Percentiles rank a stretch among this genome's conserved stretches.
Conservation (phyloP, 2,329 filamentous ascomycete species). For the Trichophaea hybrida region DNA sequence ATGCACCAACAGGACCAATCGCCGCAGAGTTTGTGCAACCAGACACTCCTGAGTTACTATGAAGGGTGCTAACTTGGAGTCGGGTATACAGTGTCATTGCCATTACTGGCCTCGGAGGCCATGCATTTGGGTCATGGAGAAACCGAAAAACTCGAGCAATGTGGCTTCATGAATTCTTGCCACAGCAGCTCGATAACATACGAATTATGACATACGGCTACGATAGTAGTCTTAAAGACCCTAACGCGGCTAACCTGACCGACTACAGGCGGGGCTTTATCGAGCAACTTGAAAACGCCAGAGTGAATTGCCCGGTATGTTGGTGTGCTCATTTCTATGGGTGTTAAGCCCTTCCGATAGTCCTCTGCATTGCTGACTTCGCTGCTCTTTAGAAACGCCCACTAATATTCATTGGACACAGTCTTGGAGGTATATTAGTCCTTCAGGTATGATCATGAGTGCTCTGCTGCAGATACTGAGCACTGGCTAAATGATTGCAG, state of each 20-base stretch:
- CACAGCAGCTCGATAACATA: not conserved
- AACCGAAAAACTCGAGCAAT: not conserved
- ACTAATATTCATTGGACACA: constrained; percentile 10
- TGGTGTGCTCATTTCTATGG: not conserved
- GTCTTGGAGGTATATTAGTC: constrained; percentile 5
- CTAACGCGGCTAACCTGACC: not conserved
- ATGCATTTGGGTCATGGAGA: constrained; percentile 9
- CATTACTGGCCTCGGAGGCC: constrained; percentile 5
- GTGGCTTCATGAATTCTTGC: constrained; percentile 11
- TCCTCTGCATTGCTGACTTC: not conserved
- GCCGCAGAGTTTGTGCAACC: not conserved
- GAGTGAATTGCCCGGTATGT: not conserved
- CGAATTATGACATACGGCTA: constrained; percentile 10
- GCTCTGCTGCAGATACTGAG: no score
- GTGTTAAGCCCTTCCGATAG: not conserved
- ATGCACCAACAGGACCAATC: not conserved
- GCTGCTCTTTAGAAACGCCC: not conserved
- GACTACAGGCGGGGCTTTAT: constrained; percentile 1
- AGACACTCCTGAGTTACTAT: not conserved
- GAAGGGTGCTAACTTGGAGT: not conserved
- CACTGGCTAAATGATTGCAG: not conserved
- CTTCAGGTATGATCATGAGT: not conserved
- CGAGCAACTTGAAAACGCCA: constrained; percentile 2
- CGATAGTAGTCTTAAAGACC: not conserved
- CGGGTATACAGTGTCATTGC: constrained; percentile 4